Evolutionary conservation across 2,329 filamentous ascomycete species (phyloP), one percentile per base, ranked within the genome.

Genomic region (Fusarium sp.): DNA sequence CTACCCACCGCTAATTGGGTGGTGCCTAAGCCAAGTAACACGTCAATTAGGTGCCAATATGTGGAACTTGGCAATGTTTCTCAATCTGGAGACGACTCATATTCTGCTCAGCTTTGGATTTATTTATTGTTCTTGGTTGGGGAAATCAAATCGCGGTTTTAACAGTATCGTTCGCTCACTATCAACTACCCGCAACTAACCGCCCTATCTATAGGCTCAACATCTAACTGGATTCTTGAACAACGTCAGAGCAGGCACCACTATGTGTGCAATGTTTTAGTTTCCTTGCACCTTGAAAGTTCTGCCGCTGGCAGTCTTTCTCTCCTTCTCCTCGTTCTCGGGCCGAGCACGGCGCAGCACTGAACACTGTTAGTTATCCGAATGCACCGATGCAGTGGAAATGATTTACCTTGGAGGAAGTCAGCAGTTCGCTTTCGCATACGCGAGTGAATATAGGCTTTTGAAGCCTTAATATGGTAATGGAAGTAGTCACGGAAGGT

Each of bases 401-500:
- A n/a, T 31, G 38, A 76, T 87, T 80, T 86, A 95, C 94, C 94
- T 89, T 99, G 97, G 64, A 99, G 90, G 86, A 99, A 99, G 82
- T 99, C 97, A 54, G 96, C 96, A 14, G 97, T 99, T 82, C 96
- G 91, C 86, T 95, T 94, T 81, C 96, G 92, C 96, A 99, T 99
- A 79, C 97, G 91, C 38, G 95, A 97, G 87, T 99, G 96, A 74
- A 99, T 99, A 80, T 98, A 99, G 58, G 97, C 96, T 87, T 99
- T 99, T 71, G 95, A 98, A 35, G 96, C 97, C 85, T 99, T 99
- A 85, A 99, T 99, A 84, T 99, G 96, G 83, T 99, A 99, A 83
- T 99, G 96, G 88, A 99, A 99, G 84, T 99, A 99, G 81, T 99
- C 96, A 75, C 96, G 93, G 93, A 99, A 99, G 18, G 96, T 99